Evolutionary conservation across 345 rosid genomes (phyloP).

Genomic region (Cochlearia excelsa): DNA sequence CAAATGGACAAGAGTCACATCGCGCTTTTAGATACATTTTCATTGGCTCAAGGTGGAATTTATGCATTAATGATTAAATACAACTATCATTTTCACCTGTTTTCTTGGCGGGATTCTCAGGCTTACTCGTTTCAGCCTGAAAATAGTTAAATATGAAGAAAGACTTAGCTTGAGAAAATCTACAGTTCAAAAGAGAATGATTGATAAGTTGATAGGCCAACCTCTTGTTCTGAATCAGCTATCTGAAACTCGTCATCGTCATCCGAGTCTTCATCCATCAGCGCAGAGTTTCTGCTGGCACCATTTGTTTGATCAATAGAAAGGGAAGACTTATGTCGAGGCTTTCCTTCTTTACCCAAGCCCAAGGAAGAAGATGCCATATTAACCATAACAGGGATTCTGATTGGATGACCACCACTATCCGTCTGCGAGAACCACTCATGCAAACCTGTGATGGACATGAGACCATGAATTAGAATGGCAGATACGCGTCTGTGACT

Average conservation of each 20-base stretch:
- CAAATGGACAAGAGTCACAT: slow-evolving; percentile 29
- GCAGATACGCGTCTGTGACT: background rate
- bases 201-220: slow-evolving; percentile 32
- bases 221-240: slow-evolving; percentile 92
- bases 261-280: slow-evolving; percentile 86
- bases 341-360: slow-evolving; percentile 48
- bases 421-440: slow-evolving; percentile 98
- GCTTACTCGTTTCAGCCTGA: slow-evolving; percentile 52
- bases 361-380: slow-evolving; percentile 78
- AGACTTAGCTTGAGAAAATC: slow-evolving; percentile 9
- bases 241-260: slow-evolving; percentile 93
- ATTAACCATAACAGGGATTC: slow-evolving; percentile 97
- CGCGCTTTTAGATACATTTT: slow-evolving; percentile 11
- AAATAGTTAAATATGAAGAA: slow-evolving; percentile 13
- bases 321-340: slow-evolving; percentile 45
- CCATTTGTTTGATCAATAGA: slow-evolving; percentile 65
- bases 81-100: slow-evolving; percentile 47
- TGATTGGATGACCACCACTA: slow-evolving; percentile 85
- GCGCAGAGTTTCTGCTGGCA: slow-evolving; percentile 61
- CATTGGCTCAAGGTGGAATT: background rate
- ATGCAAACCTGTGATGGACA: slow-evolving; percentile 62
- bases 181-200: slow-evolving; percentile 9
- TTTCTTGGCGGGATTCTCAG: slow-evolving; percentile 55
- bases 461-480: slow-evolving; percentile 9
- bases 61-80: background rate